phyloP scores from a whole-genome alignment of 78 protist genomes.

The Emiliania huxleyi region DNA sequence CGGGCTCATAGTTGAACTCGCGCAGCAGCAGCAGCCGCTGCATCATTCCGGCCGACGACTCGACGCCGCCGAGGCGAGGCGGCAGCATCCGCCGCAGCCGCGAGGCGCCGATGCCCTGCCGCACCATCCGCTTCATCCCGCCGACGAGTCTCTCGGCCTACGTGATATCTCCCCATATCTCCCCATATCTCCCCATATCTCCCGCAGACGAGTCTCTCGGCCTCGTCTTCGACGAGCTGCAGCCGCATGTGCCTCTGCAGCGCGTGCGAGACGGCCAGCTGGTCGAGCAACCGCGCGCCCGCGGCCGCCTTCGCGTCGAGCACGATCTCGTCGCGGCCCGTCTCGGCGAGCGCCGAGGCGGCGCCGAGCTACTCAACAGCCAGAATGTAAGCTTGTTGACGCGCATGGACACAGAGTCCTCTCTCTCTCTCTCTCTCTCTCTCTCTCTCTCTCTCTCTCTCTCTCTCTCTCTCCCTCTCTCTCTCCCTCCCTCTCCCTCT shows the following conservation, averaged over 20 bases:
- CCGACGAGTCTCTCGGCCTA: not conserved
- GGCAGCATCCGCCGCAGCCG: not conserved
- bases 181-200: too few species aligned
- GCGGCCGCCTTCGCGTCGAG: not conserved
- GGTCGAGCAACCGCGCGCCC: not conserved
- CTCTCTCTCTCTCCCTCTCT: too few species aligned
- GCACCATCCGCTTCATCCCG: not conserved
- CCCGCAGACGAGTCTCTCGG: not conserved
- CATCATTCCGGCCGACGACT: not conserved
- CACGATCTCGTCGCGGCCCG: not conserved
- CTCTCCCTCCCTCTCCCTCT: too few species aligned
- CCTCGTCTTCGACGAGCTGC: not conserved
- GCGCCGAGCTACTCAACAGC: too few species aligned
- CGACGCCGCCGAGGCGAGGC: not conserved
- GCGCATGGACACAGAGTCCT: too few species aligned
- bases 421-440: too few species aligned
- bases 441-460: too few species aligned
- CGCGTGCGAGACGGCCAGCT: constrained; percentile 1
- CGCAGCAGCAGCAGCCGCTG: not conserved
- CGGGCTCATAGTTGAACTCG: not conserved
- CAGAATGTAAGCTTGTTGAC: too few species aligned
- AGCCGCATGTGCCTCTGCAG: not conserved
- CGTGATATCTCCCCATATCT: too few species aligned
- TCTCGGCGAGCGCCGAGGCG: not conserved
- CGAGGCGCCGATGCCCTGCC: not conserved